Conservation (phyloP, 768 basidiomycete species). For the Tricholoma hemisulphureum region DNA sequence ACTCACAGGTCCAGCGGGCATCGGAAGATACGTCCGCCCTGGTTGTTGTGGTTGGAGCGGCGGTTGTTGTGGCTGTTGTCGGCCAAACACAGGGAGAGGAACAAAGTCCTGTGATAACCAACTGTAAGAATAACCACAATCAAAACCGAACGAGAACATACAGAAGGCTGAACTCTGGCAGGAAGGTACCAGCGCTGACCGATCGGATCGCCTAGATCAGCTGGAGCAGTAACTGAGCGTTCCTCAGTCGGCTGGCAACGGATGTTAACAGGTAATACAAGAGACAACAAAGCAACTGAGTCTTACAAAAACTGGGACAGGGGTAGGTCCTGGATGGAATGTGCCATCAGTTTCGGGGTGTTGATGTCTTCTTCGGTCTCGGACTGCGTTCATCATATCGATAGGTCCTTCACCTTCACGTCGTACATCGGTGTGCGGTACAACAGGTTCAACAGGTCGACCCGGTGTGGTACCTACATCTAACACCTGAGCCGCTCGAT, state of each 20-base stretch:
- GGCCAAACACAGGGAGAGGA: slow-evolving; percentile 23
- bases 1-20: slow-evolving; percentile 58
- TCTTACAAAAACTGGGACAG: slow-evolving; percentile 27
- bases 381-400: slow-evolving; percentile 6
- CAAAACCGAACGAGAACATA: not conserved
- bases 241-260: not conserved
- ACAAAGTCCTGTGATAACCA: slow-evolving; percentile 16
- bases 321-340: not conserved
- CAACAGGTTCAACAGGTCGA: not conserved
- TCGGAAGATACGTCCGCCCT: slow-evolving; percentile 35
- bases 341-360: slow-evolving; percentile 4
- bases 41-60: not conserved
- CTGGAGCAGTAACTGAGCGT: not conserved
- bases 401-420: not conserved
- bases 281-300: not conserved
- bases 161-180: slow-evolving; percentile 3
- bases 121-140: not conserved
- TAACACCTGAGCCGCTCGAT: not conserved
- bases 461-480: not conserved
- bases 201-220: not conserved
- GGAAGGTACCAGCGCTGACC: not conserved
- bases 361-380: not conserved
- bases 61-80: not conserved
- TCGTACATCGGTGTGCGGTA: not conserved
- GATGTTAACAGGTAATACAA: not conserved